Conservation (phyloP, 768 basidiomycete genomes). For the Termitomyces sp. region DNA sequence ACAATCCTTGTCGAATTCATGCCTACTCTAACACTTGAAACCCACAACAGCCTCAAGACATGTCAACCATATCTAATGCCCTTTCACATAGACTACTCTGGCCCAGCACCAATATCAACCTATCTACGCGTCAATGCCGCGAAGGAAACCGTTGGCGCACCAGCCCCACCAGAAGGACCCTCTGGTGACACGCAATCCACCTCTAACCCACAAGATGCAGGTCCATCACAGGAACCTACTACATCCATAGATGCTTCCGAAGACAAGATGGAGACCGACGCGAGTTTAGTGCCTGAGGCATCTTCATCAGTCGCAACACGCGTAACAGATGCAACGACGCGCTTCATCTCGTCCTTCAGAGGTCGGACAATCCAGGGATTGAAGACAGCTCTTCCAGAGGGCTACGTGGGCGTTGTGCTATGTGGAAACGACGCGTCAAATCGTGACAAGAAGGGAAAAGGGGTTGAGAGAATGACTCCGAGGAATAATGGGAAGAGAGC, state of each 20-base stretch:
- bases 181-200: conserved; percentile 5
- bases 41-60: conserved; percentile 8
- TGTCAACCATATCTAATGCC: conserved; percentile 76
- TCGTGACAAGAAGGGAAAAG: conserved; percentile 9
- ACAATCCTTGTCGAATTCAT: background rate
- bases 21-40: conserved; percentile 8
- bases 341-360: conserved; percentile 63
- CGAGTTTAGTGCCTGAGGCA: background rate
- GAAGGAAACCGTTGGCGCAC: conserved; percentile 24
- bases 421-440: conserved; percentile 20
- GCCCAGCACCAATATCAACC: conserved; percentile 67
- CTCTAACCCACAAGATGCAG: background rate
- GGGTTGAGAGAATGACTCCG: conserved; percentile 8
- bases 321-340: conserved; percentile 27
- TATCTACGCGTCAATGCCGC: conserved; percentile 62
- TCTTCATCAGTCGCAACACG: conserved; percentile 10
- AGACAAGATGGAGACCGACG: background rate
- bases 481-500: conserved; percentile 15
- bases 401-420: conserved; percentile 66
- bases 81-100: conserved; percentile 69
- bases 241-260: background rate
- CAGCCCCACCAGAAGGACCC: conserved; percentile 6
- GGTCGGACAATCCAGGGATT: conserved; percentile 73
- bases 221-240: background rate
- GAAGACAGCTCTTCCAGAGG: conserved; percentile 52